A percentile compares a stretch with the other conserved stretches of the same genome.
phyloP scores from a whole-genome alignment of 1,284 basidiomycete genomes.

The Testicularia cyperi region DNA sequence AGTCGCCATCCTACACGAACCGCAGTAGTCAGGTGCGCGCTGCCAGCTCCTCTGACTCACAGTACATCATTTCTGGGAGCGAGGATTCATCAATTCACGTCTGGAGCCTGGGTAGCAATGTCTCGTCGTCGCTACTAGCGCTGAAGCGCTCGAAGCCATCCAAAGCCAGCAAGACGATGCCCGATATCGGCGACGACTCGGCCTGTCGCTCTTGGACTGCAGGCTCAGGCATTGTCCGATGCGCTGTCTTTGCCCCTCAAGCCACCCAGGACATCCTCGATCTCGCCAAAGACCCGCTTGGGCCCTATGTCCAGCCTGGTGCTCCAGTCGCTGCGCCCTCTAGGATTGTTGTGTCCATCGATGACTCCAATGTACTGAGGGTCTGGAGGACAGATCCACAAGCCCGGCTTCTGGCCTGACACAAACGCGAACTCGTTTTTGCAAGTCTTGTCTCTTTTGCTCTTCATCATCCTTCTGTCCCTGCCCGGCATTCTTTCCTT shows the following conservation, averaged over 20 bases:
- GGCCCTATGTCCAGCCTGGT: not conserved
- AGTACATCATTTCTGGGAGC: slow-evolving; percentile 57
- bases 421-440: too few species aligned
- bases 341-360: slow-evolving; percentile 44
- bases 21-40: slow-evolving; percentile 58
- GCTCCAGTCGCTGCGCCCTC: not conserved
- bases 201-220: slow-evolving; percentile 37
- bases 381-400: slow-evolving; percentile 41
- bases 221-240: slow-evolving; percentile 29
- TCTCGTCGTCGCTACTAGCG: slow-evolving; percentile 3
- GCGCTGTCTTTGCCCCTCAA: slow-evolving; percentile 41
- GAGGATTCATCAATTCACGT: slow-evolving; percentile 56
- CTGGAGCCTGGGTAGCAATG: slow-evolving; percentile 44
- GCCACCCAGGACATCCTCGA: slow-evolving; percentile 20
- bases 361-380: slow-evolving; percentile 29
- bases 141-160: slow-evolving; percentile 20
- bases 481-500: too few species aligned
- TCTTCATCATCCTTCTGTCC: too few species aligned
- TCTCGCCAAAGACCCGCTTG: slow-evolving; percentile 29
- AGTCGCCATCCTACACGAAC: slow-evolving; percentile 42
- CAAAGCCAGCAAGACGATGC: slow-evolving; percentile 1
- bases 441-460: too few species aligned
- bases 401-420: slow-evolving; percentile 1
- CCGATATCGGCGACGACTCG: slow-evolving; percentile 9
- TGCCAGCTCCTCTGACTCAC: slow-evolving; percentile 50